Conservation (phyloP, 495 filamentous ascomycete genomes). For the Xylaria grammica region DNA sequence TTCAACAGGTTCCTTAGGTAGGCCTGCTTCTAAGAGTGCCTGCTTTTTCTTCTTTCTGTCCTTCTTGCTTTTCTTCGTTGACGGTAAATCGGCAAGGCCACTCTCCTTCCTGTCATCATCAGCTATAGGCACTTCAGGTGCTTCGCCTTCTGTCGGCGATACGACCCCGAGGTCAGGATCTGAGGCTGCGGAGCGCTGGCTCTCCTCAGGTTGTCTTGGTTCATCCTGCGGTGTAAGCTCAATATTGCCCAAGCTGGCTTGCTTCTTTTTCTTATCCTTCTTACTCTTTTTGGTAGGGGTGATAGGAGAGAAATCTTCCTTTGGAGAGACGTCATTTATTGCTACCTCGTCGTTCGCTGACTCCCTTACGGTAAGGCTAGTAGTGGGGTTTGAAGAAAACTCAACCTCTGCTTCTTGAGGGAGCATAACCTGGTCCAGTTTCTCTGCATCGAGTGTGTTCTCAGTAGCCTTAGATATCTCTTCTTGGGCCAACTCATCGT, state of each 20-base stretch:
- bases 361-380: background rate
- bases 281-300: slow-evolving; percentile 23
- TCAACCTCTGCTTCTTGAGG: background rate
- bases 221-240: background rate
- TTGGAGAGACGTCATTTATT: background rate
- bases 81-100: background rate
- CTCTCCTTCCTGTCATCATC: background rate
- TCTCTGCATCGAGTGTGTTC: background rate
- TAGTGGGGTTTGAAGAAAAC: background rate
- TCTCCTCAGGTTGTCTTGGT: background rate
- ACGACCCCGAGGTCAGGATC: background rate
- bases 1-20: slow-evolving; percentile 12
- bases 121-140: background rate
- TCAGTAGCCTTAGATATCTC: background rate
- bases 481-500: background rate
- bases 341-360: background rate
- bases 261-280: slow-evolving; percentile 33
- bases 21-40: background rate
- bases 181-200: background rate
- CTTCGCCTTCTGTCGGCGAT: background rate
- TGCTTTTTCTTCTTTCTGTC: slow-evolving; percentile 15
- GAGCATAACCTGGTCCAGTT: background rate
- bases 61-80: slow-evolving; percentile 11
- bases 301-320: background rate
- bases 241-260: background rate